Conservation (phyloP, 1,139 yeast species). For the Debaryomycetaceae sp. region DNA sequence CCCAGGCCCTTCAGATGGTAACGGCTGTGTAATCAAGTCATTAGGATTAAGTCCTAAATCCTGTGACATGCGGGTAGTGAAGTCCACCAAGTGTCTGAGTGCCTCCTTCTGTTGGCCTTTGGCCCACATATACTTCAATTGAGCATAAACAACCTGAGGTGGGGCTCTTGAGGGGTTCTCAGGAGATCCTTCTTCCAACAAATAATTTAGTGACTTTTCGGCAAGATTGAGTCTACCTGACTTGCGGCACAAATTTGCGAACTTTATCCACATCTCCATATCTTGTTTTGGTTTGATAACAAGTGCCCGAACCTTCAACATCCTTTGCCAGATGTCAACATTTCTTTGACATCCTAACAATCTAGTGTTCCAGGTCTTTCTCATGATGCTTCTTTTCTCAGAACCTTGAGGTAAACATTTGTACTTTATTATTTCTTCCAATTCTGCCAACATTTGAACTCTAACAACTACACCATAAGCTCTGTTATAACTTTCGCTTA, state of each 20-base stretch:
- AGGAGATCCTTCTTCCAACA: conserved; percentile 60
- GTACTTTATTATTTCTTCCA: conserved; percentile 90
- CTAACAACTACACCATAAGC: conserved; percentile 96
- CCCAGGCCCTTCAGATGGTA: conserved; percentile 73
- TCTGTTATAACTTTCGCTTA: conserved; percentile 92
- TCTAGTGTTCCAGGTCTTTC: conserved; percentile 93
- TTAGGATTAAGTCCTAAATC: conserved; percentile 78
- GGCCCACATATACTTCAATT: conserved; percentile 95
- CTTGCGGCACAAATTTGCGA: conserved; percentile 92
- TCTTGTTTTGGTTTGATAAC: conserved; percentile 95
- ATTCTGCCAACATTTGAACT: conserved; percentile 94
- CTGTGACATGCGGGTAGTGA: conserved; percentile 86
- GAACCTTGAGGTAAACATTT: conserved; percentile 81
- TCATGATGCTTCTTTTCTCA: conserved; percentile 71
- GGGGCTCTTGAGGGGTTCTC: conserved; percentile 77
- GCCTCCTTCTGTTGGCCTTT: conserved; percentile 89
- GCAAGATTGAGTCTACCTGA: conserved; percentile 91
- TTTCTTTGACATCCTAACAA: conserved; percentile 91
- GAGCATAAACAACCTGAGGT: conserved; percentile 96
- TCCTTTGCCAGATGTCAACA: conserved; percentile 97
- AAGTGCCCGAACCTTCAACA: conserved; percentile 87
- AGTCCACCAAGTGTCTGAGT: conserved; percentile 76
- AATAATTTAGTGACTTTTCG: conserved; percentile 79
- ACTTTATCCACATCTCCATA: conserved; percentile 97
- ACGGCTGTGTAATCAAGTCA: conserved; percentile 83